Evolutionary conservation across 2,329 filamentous ascomycete genomes (phyloP), one percentile per base, ranked within the genome.

Genomic region (Xylariaceae sp.): DNA sequence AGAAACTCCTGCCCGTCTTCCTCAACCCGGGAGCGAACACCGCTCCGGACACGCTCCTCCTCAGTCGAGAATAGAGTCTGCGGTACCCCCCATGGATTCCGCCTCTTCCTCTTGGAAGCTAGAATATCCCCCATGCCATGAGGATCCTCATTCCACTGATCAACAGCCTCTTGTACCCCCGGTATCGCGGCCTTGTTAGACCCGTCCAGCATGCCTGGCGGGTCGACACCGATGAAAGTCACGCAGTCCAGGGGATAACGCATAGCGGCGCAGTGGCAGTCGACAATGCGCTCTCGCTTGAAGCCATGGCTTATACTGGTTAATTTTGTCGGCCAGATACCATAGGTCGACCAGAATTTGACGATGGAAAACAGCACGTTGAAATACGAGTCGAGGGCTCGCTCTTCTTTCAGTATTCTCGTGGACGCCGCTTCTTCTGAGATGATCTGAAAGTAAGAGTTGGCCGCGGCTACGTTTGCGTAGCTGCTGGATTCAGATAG

Each of bases 341-440:
- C 58, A 58, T 73, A 72, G 56, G 79, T 81, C 2, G 76, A 74
- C 59, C 86, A 75, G 64, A 81, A 83, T 37, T 72, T 67, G 12
- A 76, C 63, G 2, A 95, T 74, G 9, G 86, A 87, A 68, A 91
- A 91, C 12, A 95, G 72, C 4, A 96, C 73, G 67, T 96, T 96
- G 67, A 91, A 86, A 66, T 89, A 92, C 1, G 87, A 92, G 70
- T 96, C 91, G 1, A 92, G 83, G 0, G 91, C 89, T 52, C 80
- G 77, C 6, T 85, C 79, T 66, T 96, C 91, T 2, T 82, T 65
- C 0, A 81, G 66, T 19, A 89, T 73, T 29, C 74, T 74, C 26
- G 54, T 12, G 1, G 27, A n/a, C 1, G 52, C 42, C 2, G 58
- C 44, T 2, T 46, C 45, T 11, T 60, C 45, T 1, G 67, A 53